phyloP scores from a whole-genome alignment of 352 stramenopile genomes.

The Pythium phragmitis region DNA sequence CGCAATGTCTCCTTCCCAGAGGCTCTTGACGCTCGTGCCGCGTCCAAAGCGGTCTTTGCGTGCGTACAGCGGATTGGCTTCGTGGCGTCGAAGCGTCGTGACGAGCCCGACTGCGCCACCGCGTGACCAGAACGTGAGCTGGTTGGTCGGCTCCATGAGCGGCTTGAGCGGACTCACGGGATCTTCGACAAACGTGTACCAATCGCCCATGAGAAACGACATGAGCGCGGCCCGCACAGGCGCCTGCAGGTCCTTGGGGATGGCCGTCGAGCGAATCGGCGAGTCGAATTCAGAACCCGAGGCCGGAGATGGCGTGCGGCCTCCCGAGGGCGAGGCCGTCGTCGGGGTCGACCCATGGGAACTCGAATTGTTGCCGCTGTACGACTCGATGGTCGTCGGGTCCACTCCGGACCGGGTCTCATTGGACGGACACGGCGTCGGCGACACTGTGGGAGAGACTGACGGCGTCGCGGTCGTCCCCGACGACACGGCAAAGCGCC shows the following conservation, averaged over 20 bases:
- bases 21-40: slow-evolving; percentile 8
- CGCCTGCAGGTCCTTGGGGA: slow-evolving; percentile 5
- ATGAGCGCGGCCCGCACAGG: slow-evolving; percentile 14
- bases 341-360: not conserved
- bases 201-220: slow-evolving; percentile 27
- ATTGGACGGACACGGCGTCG: slow-evolving; percentile 1
- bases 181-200: slow-evolving; percentile 16
- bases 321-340: not conserved
- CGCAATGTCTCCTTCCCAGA: slow-evolving; percentile 6
- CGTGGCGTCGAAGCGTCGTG: slow-evolving; percentile 13
- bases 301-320: not conserved
- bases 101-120: slow-evolving; percentile 6
- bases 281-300: not conserved
- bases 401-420: slow-evolving; percentile 16
- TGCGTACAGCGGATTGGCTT: slow-evolving; percentile 12
- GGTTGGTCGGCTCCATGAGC: slow-evolving; percentile 20
- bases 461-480: not conserved
- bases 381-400: slow-evolving; percentile 20
- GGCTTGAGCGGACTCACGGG: slow-evolving; percentile 3
- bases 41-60: slow-evolving; percentile 27
- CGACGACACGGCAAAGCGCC: not conserved
- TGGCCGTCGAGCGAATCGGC: slow-evolving; percentile 4
- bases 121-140: slow-evolving; percentile 15
- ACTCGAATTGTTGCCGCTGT: slow-evolving; percentile 7
- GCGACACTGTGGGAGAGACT: not conserved